phyloP scores from a whole-genome alignment of 225 moss, liverwort and hornwort species.

The Pseudoscleropodium purum region DNA sequence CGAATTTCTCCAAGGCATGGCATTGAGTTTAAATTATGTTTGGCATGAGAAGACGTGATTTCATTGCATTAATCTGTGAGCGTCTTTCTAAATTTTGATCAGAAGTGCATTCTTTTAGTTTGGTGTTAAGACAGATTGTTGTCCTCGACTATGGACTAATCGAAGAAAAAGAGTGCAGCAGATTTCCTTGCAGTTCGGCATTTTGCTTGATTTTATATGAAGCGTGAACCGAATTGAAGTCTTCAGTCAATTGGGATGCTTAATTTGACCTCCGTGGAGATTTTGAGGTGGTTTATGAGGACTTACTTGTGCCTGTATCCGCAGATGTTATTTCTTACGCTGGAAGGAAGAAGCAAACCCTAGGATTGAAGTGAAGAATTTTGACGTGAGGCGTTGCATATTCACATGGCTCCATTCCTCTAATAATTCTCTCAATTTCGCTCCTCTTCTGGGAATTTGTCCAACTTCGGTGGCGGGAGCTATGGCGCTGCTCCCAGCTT shows the following conservation, averaged over 20 bases:
- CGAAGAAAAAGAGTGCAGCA: background rate
- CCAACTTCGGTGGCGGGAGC: background rate
- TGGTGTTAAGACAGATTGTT: background rate
- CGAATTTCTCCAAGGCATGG: background rate
- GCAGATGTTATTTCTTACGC: background rate
- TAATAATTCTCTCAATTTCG: background rate
- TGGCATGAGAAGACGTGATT: background rate
- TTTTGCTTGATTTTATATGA: background rate
- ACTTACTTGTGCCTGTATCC: background rate
- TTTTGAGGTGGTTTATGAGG: background rate
- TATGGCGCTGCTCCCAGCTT: constrained; percentile 9
- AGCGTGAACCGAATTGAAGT: background rate
- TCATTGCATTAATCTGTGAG: background rate
- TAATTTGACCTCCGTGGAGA: background rate
- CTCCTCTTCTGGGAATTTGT: background rate
- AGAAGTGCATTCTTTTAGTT: background rate
- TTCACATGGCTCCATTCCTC: background rate
- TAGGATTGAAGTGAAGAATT: background rate
- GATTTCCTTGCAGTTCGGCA: background rate
- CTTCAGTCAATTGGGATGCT: background rate
- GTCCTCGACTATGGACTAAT: background rate
- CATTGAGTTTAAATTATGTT: background rate
- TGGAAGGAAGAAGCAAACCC: background rate
- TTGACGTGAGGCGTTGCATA: background rate
- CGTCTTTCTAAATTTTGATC: background rate